Evolutionary conservation across 1,284 basidiomycete genomes (phyloP).

Genomic region (Flammula alnicola): DNA sequence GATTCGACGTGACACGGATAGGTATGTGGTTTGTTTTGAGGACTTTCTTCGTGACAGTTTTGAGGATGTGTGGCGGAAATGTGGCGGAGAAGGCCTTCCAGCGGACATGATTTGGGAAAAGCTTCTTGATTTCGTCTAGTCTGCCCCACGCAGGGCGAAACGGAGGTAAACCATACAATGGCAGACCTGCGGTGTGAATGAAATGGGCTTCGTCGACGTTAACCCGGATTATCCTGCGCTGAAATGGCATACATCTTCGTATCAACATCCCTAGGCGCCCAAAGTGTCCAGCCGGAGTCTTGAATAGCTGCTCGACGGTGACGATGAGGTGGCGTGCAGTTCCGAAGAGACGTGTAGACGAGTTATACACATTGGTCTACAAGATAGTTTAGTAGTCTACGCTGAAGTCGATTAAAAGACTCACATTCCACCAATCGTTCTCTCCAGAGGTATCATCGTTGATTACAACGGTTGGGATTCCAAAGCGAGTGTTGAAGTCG

Average conservation of each 20-base stretch:
- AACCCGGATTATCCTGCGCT: constrained; percentile 4
- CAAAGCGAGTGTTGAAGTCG: constrained; percentile 28
- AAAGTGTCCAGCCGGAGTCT: constrained; percentile 11
- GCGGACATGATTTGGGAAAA: constrained; percentile 20
- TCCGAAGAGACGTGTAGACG: not conserved
- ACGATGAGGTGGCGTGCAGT: constrained; percentile 17
- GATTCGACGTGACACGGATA: constrained; percentile 30
- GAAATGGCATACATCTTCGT: constrained; percentile 15
- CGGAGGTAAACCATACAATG: constrained; percentile 26
- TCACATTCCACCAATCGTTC: constrained; percentile 28
- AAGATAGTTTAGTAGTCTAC: not conserved
- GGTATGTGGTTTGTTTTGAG: constrained; percentile 16
- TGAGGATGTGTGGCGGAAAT: constrained; percentile 30
- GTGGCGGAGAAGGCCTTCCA: constrained; percentile 31
- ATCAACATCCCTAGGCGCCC: constrained; percentile 3
- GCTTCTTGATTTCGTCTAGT: constrained; percentile 27
- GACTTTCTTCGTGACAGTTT: constrained; percentile 19
- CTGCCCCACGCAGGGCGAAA: constrained; percentile 31
- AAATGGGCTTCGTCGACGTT: constrained; percentile 29
- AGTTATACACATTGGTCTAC: constrained; percentile 3
- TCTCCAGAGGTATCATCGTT: constrained; percentile 35
- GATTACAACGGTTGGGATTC: constrained; percentile 29
- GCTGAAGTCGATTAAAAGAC: not conserved
- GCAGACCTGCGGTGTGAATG: constrained; percentile 24
- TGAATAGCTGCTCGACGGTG: constrained; percentile 20